Evolutionary conservation across 345 rosid species (phyloP).

Genomic region (Rhizophora mangle): DNA sequence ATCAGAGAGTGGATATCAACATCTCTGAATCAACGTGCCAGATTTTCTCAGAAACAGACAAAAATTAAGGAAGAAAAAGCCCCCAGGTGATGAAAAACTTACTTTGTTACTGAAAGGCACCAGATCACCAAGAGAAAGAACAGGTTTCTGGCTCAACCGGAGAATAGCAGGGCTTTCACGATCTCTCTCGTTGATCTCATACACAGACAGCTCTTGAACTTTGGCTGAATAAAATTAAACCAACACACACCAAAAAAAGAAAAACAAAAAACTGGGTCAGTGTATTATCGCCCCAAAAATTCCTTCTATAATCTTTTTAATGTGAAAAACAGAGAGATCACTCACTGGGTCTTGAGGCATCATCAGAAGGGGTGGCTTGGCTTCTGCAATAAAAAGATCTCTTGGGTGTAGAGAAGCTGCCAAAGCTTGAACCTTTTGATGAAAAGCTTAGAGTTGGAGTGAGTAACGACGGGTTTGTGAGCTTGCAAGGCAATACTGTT

Average conservation of each 20-base stretch:
- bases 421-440: constrained; percentile 2
- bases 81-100: constrained; percentile 2
- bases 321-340: not conserved
- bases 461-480: constrained; percentile 15
- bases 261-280: not conserved
- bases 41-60: constrained; percentile 6
- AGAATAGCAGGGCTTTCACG: constrained; percentile 80
- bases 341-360: constrained; percentile 30
- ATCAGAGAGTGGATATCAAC: too few relatives aligned
- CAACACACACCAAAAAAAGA: not conserved
- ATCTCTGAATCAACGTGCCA: not conserved
- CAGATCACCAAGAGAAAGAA: constrained; percentile 84
- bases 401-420: constrained; percentile 11
- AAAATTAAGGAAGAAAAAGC: not conserved
- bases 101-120: constrained; percentile 88
- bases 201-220: constrained; percentile 65
- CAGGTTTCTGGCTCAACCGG: constrained; percentile 70
- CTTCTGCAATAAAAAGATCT: constrained; percentile 48
- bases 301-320: not conserved
- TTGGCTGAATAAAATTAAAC: constrained; percentile 28
- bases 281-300: not conserved
- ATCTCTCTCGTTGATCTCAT: constrained; percentile 89
- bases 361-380: constrained; percentile 35
- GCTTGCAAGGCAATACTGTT: constrained; percentile 18
- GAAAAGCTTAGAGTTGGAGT: not conserved